These are phyloP conservation scores for Furcasterigmium sp. DNA, from an alignment of 2,329 filamentous ascomycete genomes.

Conservation along the genomic window DNA sequence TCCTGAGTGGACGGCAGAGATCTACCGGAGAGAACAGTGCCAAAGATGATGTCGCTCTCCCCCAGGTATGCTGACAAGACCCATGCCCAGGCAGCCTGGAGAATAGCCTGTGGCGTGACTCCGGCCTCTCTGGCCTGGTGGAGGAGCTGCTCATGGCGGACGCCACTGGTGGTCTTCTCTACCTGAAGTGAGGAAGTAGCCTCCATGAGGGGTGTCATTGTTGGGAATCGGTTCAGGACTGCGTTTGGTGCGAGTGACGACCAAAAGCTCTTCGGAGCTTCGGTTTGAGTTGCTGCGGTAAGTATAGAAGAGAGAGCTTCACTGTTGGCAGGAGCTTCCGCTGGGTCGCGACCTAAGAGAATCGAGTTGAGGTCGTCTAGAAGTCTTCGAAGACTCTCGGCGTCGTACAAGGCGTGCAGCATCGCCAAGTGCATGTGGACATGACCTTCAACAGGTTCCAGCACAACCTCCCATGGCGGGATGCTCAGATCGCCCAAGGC, in stretches of 20 bases:
- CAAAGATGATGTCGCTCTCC: conserved; percentile 70
- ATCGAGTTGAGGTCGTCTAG: conserved; percentile 49
- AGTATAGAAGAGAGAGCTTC: conserved; percentile 36
- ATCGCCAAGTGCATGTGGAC: conserved; percentile 43
- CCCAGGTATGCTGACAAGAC: conserved; percentile 73
- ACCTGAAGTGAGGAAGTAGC: conserved; percentile 7
- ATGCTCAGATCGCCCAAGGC: conserved; percentile 40
- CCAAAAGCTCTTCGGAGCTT: conserved; percentile 56
- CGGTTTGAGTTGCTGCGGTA: conserved; percentile 18
- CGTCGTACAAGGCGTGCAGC: conserved; percentile 85
- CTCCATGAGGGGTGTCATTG: conserved; percentile 58
- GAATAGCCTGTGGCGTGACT: conserved; percentile 70
- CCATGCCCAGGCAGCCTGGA: conserved; percentile 74
- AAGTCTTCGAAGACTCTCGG: conserved; percentile 63
- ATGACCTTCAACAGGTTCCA: conserved; percentile 28
- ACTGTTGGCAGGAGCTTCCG: conserved; percentile 18
- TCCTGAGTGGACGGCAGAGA: conserved; percentile 53
- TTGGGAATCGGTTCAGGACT: conserved; percentile 67
- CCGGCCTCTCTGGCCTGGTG: conserved; percentile 48
- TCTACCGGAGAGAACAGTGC: conserved; percentile 73
- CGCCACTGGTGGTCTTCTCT: conserved; percentile 1
- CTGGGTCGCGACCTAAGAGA: conserved; percentile 15
- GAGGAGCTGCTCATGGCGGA: conserved; percentile 44
- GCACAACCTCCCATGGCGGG: conserved; percentile 58
- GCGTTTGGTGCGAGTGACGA: conserved; percentile 42